These are phyloP conservation scores for Ceratocystis variospora DNA, from an alignment of 2,329 filamentous ascomycete species.

Conservation along the genomic window DNA sequence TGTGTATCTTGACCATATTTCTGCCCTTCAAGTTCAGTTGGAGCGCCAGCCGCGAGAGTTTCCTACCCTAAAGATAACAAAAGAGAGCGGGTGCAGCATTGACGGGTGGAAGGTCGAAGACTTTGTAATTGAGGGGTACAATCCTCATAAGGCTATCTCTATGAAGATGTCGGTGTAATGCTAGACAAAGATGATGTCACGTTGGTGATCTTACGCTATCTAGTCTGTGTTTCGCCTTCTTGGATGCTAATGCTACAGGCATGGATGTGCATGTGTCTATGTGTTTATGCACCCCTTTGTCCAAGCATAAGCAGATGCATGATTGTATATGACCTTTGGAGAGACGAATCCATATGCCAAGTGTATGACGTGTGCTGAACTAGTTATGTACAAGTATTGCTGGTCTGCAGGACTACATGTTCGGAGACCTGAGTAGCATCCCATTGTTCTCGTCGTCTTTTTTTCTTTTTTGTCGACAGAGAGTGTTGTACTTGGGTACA, in stretches of 20 bases:
- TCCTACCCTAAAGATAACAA: slow-evolving; percentile 59
- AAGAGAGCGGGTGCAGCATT: slow-evolving; percentile 57
- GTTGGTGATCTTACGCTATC: not conserved
- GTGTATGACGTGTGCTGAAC: not conserved
- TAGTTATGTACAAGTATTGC: not conserved
- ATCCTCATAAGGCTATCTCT: slow-evolving; percentile 77
- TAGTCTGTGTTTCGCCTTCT: not conserved
- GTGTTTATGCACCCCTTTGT: not conserved
- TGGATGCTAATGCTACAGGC: not conserved
- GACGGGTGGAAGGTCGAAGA: slow-evolving; percentile 86
- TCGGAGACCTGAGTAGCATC: not conserved
- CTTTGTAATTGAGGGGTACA: slow-evolving; percentile 75
- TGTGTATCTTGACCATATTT: slow-evolving; percentile 84
- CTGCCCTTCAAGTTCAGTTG: slow-evolving; percentile 70
- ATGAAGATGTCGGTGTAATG: slow-evolving; percentile 95
- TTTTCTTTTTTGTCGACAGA: too few species aligned
- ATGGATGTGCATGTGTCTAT: not conserved
- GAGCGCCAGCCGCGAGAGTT: slow-evolving; percentile 68
- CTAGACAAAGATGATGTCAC: not conserved
- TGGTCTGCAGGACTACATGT: not conserved
- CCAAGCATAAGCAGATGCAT: not conserved
- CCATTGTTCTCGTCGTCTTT: too few species aligned
- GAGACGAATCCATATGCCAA: not conserved
- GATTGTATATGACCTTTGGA: not conserved
- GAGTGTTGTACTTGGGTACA: too few species aligned